Conservation (phyloP, 306 rosid genomes). For the Dryas alaskensis region DNA sequence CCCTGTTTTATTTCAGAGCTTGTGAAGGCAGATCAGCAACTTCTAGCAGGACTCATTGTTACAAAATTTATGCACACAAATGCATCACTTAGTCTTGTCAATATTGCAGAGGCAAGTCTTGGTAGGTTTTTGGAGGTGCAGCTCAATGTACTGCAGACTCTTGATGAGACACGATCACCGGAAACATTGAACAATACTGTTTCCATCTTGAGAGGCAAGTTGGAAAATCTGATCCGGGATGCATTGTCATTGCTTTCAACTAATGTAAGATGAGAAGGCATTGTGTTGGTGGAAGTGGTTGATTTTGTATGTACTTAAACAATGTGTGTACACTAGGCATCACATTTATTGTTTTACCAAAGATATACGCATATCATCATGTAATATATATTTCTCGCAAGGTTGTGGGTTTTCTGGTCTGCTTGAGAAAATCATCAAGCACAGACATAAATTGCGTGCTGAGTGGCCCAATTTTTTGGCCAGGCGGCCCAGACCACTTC, state of each 20-base stretch:
- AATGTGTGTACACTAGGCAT: background rate
- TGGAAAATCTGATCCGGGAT: constrained; percentile 49
- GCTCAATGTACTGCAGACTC: constrained; percentile 45
- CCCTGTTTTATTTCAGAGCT: constrained; percentile 76
- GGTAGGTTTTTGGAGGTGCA: constrained; percentile 64
- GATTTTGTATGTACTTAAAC: background rate
- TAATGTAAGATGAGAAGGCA: constrained; percentile 12
- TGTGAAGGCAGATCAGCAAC: constrained; percentile 80
- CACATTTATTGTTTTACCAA: background rate
- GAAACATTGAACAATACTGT: constrained; percentile 54
- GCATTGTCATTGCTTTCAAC: constrained; percentile 41
- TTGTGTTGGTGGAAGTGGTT: too few relatives aligned
- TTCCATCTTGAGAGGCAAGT: constrained; percentile 47
- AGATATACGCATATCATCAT: background rate
- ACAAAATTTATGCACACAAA: constrained; percentile 76
- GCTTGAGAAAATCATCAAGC: too few relatives aligned
- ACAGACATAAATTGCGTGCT: too few relatives aligned
- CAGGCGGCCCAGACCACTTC: too few relatives aligned
- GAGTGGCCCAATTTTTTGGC: too few relatives aligned
- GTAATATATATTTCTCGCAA: too few relatives aligned
- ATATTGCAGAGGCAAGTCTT: constrained; percentile 67
- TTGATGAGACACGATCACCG: constrained; percentile 33
- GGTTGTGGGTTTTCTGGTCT: too few relatives aligned
- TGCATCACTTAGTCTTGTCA: constrained; percentile 61
- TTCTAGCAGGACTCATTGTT: constrained; percentile 79